These are phyloP conservation scores for Fusarium pseudograminearum DNA, from an alignment of 2,329 filamentous ascomycete genomes.

Conservation along the genomic window DNA sequence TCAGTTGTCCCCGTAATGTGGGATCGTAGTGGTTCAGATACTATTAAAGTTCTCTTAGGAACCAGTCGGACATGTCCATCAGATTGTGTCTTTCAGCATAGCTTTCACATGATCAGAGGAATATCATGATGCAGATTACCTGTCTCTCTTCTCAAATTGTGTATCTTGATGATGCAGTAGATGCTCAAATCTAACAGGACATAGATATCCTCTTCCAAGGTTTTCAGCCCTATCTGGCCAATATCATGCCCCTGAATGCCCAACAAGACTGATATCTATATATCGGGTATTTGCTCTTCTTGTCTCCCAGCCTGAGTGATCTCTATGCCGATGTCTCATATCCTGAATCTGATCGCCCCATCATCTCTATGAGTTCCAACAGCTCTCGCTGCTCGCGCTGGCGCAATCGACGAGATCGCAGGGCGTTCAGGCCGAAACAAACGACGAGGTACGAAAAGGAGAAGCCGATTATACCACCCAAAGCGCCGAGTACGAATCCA, in stretches of 20 bases:
- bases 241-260: not conserved
- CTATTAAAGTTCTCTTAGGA: not conserved
- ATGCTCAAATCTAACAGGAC: not conserved
- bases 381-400: not conserved
- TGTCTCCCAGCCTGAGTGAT: not conserved
- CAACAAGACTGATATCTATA: not conserved
- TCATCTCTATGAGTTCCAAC: not conserved
- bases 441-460: constrained; percentile 20
- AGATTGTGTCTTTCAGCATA: not conserved
- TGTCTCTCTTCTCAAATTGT: not conserved
- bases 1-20: not conserved
- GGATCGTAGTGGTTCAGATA: not conserved
- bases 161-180: not conserved
- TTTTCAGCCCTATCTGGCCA: not conserved
- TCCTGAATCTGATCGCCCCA: not conserved
- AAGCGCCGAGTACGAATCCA: constrained; percentile 23
- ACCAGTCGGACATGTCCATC: not conserved
- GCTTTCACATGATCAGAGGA: not conserved
- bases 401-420: not conserved
- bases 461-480: constrained; percentile 29
- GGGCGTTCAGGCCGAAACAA: constrained; percentile 11
- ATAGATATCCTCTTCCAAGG: not conserved
- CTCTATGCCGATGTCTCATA: not conserved
- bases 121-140: not conserved
- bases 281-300: no score